A percentile compares a stretch with the other conserved stretches of the same genome.
phyloP scores from a whole-genome alignment of 805 yeast genomes.

The Schwanniomyces occidentalis region DNA sequence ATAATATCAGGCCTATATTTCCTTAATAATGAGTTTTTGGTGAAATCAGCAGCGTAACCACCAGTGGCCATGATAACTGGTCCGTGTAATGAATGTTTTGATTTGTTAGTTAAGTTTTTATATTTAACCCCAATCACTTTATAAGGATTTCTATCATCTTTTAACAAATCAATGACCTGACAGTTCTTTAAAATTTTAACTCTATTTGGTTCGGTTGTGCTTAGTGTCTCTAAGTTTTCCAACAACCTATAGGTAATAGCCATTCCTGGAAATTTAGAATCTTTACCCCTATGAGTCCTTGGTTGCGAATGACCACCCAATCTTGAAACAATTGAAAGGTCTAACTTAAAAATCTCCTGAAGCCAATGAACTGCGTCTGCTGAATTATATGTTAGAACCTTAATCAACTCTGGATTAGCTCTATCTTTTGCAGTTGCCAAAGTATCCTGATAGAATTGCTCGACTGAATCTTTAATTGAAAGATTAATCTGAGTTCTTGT shows the following conservation, averaged over 20 bases:
- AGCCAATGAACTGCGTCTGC: conserved; percentile 74
- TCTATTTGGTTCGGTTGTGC: conserved; percentile 44
- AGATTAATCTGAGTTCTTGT: conserved; percentile 58
- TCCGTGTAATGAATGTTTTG: conserved; percentile 40
- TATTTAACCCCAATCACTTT: conserved; percentile 31
- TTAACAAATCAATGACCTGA: conserved; percentile 44
- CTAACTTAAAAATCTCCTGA: conserved; percentile 59
- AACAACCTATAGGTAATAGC: conserved; percentile 58
- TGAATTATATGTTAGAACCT: conserved; percentile 60
- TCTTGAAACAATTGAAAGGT: conserved; percentile 67
- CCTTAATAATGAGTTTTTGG: conserved; percentile 50
- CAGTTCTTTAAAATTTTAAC: conserved; percentile 40
- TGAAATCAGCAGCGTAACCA: conserved; percentile 67
- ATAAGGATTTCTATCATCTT: conserved; percentile 23
- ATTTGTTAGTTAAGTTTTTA: conserved; percentile 31
- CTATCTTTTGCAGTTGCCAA: conserved; percentile 61
- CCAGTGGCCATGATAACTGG: conserved; percentile 67
- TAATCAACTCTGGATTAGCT: conserved; percentile 59
- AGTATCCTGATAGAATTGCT: conserved; percentile 65
- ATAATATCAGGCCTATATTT: conserved; percentile 60
- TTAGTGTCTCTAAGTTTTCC: conserved; percentile 50
- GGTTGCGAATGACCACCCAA: conserved; percentile 82
- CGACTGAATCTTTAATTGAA: conserved; percentile 55
- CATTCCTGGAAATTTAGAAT: conserved; percentile 64
- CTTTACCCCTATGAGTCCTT: conserved; percentile 79